Base-by-base conservation (phyloP, 108 stramenopile genomes). In the Pinguiococcus pyrenoidosus region DNA sequence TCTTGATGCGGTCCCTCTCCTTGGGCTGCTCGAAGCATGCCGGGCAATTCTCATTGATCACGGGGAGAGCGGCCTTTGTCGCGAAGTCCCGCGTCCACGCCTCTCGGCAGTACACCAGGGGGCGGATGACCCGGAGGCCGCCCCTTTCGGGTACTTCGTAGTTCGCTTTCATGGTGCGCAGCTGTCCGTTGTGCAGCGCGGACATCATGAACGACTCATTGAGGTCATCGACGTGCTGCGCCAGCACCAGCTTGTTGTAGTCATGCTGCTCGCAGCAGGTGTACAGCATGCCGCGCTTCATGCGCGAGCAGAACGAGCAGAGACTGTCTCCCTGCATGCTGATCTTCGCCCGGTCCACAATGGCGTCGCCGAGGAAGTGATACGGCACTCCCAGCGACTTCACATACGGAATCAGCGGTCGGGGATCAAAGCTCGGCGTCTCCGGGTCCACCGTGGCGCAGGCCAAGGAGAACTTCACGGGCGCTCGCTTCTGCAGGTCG, bases 21-120 rank as follows among this genome's bases (percentile, higher is more conserved):
- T 95, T 95, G 12, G 96, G 96, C 57, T 93, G 87, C 62, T 94
- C 92, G 56, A 99, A 99, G 66, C 96, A 99, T 9, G 96, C 96
- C 14, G 96, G 96, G 50, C 96, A 99, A 60, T 99, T 99, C 51
- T 99, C 96, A 57, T 95, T 94, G 28, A 99, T 91, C n/a, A 99
- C 71, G 3, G 91, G 92, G 3, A 96, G 66, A 24, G 80, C 76
- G 20, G 77, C 75, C 32, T 69, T 55, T 37, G 68, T 79, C 5
- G 88, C 83, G 71, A 95, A 99, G 34, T 83, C 89, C 5, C 46
- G 29, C 16, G 33, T 86, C 24, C 83, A 58, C 45, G 74, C 76
- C 66, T 99, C 96, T 4, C 96, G 81, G 22, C 80, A 78, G 71
- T 92, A 93, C 10, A 79, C 85, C 26, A 99, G 58, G 1, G 96